Base-by-base conservation (phyloP, 331 rosid genomes). In the Spiraea crenata region DNA sequence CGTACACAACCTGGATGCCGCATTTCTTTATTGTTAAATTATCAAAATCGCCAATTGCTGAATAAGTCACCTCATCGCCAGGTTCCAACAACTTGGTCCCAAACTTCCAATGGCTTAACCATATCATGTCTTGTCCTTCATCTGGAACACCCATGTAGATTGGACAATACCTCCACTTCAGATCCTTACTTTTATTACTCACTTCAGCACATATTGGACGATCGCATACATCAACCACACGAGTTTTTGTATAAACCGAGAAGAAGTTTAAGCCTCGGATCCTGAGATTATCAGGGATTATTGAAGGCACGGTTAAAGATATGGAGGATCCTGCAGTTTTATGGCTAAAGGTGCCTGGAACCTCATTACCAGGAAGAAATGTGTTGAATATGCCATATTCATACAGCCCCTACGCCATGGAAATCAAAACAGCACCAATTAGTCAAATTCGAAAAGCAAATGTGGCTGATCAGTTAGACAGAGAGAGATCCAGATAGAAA, bases 221-320 rank as follows among this genome's bases (percentile, higher is more conserved):
- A 0, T n/a, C 3, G 9, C 5, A 13, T 2, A 9, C 51, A 42
- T 25, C 31, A 25, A 25, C 31, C 1, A 25, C 31, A 25, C 25
- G 31, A 25, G 31, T 25, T 25, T 20, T 6, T 7, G 55, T 19
- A 5, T 13, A 1, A 1, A 65, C 56, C 0, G 42, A 14, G 70
- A 47, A 31, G 25, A 65, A 15, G 17, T 65, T 65, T 4, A 65
- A 35, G 13, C 70, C 70, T 65, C 42, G 31, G 37, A 65, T 65
- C 5, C 1, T 31, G 25, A 6, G 31, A 25, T 25, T 41, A 25
- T 7, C 2, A 8, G 44, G 14, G 47, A 31, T 7, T 14, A 2
- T 25, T 25, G 31, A 3, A 6, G 70, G 56, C 7, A 46, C 70
- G 9, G 57, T 65, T 5, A 11, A 46, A 1, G 56, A 65, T 20